Percentiles rank a stretch among this genome's conserved stretches.
Evolutionary conservation across 2,329 filamentous ascomycete species (phyloP).

Genomic region (Apiospora koreana): DNA sequence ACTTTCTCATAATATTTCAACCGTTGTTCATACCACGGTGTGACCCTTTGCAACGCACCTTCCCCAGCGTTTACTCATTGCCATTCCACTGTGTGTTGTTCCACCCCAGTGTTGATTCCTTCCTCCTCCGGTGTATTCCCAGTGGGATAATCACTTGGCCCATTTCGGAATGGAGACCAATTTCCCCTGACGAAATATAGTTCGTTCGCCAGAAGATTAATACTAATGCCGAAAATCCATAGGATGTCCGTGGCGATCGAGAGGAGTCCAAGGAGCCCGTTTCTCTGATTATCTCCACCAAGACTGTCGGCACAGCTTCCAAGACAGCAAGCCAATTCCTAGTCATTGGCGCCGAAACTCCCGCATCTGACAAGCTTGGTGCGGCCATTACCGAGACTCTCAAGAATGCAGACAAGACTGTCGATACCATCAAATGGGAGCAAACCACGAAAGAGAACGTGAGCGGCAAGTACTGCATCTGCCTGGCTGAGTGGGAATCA

Average conservation of each 20-base stretch:
- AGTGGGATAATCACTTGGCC: no score
- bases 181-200: no score
- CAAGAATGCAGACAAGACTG: neutral
- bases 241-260: conserved; percentile 16
- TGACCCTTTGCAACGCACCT: no score
- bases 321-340: neutral
- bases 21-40: no score
- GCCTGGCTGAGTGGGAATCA: neutral
- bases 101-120: no score
- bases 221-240: neutral
- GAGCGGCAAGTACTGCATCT: neutral
- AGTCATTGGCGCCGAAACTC: neutral
- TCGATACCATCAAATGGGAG: neutral
- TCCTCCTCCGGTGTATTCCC: no score
- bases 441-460: neutral
- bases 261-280: neutral
- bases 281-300: neutral
- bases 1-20: no score
- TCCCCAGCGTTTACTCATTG: no score
- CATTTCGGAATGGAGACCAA: no score
- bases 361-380: neutral
- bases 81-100: no score
- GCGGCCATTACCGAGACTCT: neutral
- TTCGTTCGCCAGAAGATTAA: no score
- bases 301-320: neutral